phyloP scores from a whole-genome alignment of 2,329 filamentous ascomycete species.

The Aspergillus latus region DNA sequence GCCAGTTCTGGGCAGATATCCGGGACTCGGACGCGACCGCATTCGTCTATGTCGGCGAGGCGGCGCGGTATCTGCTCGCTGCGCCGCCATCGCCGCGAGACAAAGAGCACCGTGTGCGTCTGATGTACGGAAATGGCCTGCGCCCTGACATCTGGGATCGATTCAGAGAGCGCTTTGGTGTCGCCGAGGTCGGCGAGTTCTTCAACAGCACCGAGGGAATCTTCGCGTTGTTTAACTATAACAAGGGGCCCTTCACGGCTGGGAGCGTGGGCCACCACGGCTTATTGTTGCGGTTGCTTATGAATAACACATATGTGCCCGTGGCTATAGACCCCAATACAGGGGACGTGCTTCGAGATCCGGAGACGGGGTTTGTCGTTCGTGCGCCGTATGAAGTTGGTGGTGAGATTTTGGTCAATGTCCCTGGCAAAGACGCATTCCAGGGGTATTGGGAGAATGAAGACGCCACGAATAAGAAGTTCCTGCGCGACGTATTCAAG shows the following conservation, averaged over 20 bases:
- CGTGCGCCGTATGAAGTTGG: conserved; percentile 65
- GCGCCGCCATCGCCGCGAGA: conserved; percentile 55
- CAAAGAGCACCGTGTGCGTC: conserved; percentile 45
- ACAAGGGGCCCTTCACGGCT: conserved; percentile 61
- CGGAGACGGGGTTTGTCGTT: conserved; percentile 64
- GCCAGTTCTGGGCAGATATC: conserved; percentile 70
- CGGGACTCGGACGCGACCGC: conserved; percentile 66
- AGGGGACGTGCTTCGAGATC: conserved; percentile 65
- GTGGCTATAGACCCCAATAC: conserved; percentile 69
- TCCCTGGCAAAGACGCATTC: conserved; percentile 60
- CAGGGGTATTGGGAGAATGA: conserved; percentile 70
- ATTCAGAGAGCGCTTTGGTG: conserved; percentile 55
- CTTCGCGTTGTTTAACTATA: conserved; percentile 61
- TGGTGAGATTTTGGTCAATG: conserved; percentile 71
- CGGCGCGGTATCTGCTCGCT: conserved; percentile 70
- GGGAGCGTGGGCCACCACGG: conserved; percentile 72
- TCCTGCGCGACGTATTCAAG: conserved; percentile 62
- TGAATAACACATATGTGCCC: conserved; percentile 60
- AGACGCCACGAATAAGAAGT: conserved; percentile 66
- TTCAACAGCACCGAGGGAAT: conserved; percentile 77
- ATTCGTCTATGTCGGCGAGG: conserved; percentile 78
- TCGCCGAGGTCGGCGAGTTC: conserved; percentile 65
- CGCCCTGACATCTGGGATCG: conserved; percentile 51
- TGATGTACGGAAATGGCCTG: conserved; percentile 52
- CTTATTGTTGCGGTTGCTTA: conserved; percentile 54